A percentile compares a stretch with the other conserved stretches of the same genome.
Evolutionary conservation across 768 basidiomycete genomes (phyloP).

Genomic region (Tricholoma hemisulphureum): DNA sequence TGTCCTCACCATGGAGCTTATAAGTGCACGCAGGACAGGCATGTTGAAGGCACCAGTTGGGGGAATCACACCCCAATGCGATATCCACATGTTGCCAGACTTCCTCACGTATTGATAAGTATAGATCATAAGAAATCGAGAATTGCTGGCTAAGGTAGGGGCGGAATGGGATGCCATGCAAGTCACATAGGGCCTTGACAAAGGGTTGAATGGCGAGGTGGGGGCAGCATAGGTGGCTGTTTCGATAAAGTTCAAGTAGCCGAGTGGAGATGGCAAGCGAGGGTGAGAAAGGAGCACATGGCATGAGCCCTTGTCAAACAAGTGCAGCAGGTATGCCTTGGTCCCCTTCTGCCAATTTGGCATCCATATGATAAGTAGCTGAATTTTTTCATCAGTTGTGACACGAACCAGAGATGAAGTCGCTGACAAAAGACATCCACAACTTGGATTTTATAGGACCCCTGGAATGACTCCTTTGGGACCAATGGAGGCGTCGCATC

Average conservation of each 20-base stretch:
- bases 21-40: constrained; percentile 3
- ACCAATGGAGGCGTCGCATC: not conserved
- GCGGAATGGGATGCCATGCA: constrained; percentile 22
- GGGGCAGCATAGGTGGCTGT: constrained; percentile 19
- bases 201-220: constrained; percentile 26
- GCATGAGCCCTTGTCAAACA: constrained; percentile 21
- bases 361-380: too few relatives aligned
- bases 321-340: constrained; percentile 12
- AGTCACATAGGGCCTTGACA: constrained; percentile 26
- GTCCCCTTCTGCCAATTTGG: not conserved
- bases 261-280: constrained; percentile 15
- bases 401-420: not conserved
- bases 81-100: not conserved
- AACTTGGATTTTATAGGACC: not conserved
- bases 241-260: constrained; percentile 22
- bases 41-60: constrained; percentile 1
- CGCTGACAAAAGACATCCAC: constrained; percentile 7
- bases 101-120: constrained; percentile 2
- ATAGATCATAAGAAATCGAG: constrained; percentile 25
- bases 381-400: not conserved
- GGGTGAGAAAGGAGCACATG: constrained; percentile 8
- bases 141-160: constrained; percentile 19
- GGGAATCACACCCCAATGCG: not conserved
- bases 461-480: not conserved
- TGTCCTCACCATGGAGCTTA: not conserved